Conservation (phyloP, 148 eudicot species). For the Vaccinium vitisidaea region DNA sequence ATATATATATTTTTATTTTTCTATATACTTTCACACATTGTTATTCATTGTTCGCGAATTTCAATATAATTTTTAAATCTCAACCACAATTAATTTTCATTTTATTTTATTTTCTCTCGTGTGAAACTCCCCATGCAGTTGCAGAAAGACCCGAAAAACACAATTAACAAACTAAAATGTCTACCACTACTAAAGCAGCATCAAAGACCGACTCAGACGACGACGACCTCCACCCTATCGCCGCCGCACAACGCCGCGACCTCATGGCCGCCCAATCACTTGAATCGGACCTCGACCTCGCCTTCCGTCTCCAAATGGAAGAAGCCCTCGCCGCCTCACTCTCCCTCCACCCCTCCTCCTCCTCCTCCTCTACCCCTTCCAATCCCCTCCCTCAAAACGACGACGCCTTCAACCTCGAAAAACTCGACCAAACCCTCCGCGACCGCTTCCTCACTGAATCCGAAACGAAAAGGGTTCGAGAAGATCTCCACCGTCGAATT, state of each 20-base stretch:
- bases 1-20: no score
- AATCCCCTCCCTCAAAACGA: background rate
- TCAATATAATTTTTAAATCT: no score
- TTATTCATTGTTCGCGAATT: no score
- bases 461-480: conserved; percentile 28
- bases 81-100: no score
- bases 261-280: conserved; percentile 30
- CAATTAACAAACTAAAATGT: background rate
- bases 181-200: background rate
- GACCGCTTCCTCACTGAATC: conserved; percentile 35
- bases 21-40: no score
- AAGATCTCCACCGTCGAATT: conserved; percentile 54
- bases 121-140: background rate
- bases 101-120: background rate
- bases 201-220: conserved; percentile 7
- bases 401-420: conserved; percentile 20
- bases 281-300: conserved; percentile 57
- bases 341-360: conserved; percentile 39
- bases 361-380: conserved; percentile 18
- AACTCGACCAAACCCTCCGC: conserved; percentile 36
- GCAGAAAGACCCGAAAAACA: background rate
- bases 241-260: conserved; percentile 38
- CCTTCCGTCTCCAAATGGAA: conserved; percentile 54
- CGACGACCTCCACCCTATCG: conserved; percentile 16
- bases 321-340: conserved; percentile 69